Evolutionary conservation across 495 filamentous ascomycete species (phyloP), one percentile per base, ranked within the genome.

Genomic region (Aspergillus ellipticus): DNA sequence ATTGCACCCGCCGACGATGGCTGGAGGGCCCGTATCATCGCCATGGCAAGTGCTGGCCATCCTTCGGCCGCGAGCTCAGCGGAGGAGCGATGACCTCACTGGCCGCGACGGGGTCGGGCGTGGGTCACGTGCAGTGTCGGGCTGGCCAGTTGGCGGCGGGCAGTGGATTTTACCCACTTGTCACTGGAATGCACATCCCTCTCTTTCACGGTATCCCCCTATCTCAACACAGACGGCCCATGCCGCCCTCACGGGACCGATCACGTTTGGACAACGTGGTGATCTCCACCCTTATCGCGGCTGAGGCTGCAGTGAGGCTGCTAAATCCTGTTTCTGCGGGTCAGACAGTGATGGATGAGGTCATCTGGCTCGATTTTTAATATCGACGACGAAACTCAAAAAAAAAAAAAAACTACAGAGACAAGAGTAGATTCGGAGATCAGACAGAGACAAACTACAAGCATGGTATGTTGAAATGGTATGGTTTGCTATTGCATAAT

Each of bases 1-100:
- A 48, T 58, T 46, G 51, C 54, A 22, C 58, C 60, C 52, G 45
- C 50, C 47, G 56, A 58, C 52, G 42, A 41, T 33, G 58, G 51
- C 56, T 28, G 54, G 41, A 63, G 46, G 45, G 54, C 47, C 42
- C 46, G 55, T 48, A 48, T 41, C 43, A 55, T 41, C 28, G 60
- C 60, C 65, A 68, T 68, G 41, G 42, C 55, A 35, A 46, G 24
- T 13, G 31, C 48, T 62, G 56, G 60, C 62, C 62, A 65, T 68
- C 45, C 51, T 68, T 55, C 21, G 42, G 17, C 42, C 26, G 19
- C 28, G 16, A 47, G 16, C 33, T 16, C n/a, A n/a, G 15, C 4
- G 17, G 22, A 37, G 26, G n/a, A 46, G 19, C n/a, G 20, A 39
- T 54, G 26, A 45, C 29, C 41, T 54, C 42, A 42, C 22, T 29